Percentiles rank a stretch among this genome's conserved stretches.
Conservation (phyloP, 257 asterid genomes). For the Osmanthus fragrans region DNA sequence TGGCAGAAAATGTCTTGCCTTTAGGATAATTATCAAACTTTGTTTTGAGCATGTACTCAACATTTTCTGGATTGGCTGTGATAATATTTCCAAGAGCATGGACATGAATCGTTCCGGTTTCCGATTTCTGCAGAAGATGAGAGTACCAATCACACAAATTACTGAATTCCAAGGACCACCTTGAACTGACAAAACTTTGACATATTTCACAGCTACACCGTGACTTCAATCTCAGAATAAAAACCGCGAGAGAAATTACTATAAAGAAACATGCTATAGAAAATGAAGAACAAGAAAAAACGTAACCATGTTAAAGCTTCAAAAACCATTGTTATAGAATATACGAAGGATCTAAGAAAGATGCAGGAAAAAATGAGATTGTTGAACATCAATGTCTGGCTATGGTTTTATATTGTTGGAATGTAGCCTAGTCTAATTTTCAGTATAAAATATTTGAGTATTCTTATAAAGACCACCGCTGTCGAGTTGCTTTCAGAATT, state of each 20-base stretch:
- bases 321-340: conserved; percentile 17
- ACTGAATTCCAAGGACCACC: conserved; percentile 52
- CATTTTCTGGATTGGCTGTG: conserved; percentile 62
- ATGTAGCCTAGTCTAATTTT: neutral
- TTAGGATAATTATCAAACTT: conserved; percentile 68
- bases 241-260: conserved; percentile 20
- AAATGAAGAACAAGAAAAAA: conserved; percentile 29
- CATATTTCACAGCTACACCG: conserved; percentile 63
- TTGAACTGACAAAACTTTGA: conserved; percentile 44
- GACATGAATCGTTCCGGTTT: conserved; percentile 65
- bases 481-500: no score
- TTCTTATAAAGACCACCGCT: no score
- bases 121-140: conserved; percentile 52
- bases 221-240: conserved; percentile 40
- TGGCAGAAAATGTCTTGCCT: conserved; percentile 59
- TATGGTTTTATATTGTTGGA: conserved; percentile 28
- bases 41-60: conserved; percentile 68
- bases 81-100: conserved; percentile 66
- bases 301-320: conserved; percentile 26
- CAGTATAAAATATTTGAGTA: neutral
- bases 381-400: conserved; percentile 14
- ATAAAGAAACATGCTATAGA: conserved; percentile 19
- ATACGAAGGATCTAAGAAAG: neutral
- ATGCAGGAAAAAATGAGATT: neutral
- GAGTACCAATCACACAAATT: conserved; percentile 86